Evolutionary conservation across 1,284 basidiomycete genomes (phyloP).

Genomic region (Naganishia sp.): DNA sequence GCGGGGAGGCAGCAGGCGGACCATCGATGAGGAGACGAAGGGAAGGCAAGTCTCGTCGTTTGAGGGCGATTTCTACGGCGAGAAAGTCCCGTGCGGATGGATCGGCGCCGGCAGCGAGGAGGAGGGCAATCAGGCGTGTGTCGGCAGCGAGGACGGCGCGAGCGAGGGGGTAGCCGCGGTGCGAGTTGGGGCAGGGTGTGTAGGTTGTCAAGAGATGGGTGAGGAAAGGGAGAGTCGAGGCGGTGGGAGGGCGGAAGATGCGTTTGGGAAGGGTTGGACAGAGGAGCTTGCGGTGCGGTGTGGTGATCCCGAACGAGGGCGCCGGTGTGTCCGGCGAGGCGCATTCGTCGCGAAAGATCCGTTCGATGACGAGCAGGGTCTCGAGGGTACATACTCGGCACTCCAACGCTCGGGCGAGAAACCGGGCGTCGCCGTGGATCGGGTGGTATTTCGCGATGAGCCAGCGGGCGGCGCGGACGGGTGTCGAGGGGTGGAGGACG

Average conservation of each 20-base stretch:
- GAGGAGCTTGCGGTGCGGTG: background rate
- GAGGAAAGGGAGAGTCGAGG: slow-evolving; percentile 1
- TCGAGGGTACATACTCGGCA: slow-evolving; percentile 43
- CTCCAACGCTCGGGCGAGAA: slow-evolving; percentile 40
- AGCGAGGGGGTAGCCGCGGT: slow-evolving; percentile 16
- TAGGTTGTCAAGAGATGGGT: slow-evolving; percentile 5
- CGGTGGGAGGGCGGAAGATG: slow-evolving; percentile 3
- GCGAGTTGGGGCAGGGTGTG: slow-evolving; percentile 10
- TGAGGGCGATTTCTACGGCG: slow-evolving; percentile 17
- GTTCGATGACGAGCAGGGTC: slow-evolving; percentile 40
- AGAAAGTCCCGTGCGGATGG: slow-evolving; percentile 3
- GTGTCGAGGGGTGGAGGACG: slow-evolving; percentile 56
- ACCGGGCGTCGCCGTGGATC: slow-evolving; percentile 24
- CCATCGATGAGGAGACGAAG: slow-evolving; percentile 15
- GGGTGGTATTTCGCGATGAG: slow-evolving; percentile 41
- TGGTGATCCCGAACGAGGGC: background rate
- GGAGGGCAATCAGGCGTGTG: background rate
- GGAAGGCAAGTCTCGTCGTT: background rate
- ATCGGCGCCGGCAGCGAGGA: slow-evolving; percentile 11
- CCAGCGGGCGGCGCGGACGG: slow-evolving; percentile 41
- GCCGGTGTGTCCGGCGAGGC: slow-evolving; percentile 7
- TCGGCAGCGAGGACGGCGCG: slow-evolving; percentile 12
- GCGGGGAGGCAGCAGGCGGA: background rate
- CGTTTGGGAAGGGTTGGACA: slow-evolving; percentile 16
- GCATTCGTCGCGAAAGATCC: slow-evolving; percentile 43